Conservation (phyloP, 2,329 filamentous ascomycete genomes). For the Aspergillus pseudoterreus region DNA sequence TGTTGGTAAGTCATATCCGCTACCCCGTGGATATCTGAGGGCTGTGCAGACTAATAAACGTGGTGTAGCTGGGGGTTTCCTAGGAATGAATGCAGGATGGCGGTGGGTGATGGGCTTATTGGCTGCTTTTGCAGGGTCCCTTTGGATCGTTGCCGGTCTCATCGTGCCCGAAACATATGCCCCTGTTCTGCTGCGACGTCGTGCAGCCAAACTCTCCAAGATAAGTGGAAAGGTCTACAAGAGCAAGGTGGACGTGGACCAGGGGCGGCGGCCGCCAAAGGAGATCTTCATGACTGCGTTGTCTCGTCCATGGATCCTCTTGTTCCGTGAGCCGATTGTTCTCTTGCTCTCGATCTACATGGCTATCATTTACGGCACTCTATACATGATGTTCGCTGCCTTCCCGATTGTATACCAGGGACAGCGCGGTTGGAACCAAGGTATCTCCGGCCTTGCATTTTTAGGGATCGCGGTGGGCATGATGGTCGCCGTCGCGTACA, state of each 20-base stretch:
- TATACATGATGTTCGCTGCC: slow-evolving; percentile 48
- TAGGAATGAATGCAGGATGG: slow-evolving; percentile 60
- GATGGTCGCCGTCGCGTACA: slow-evolving; percentile 32
- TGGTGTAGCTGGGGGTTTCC: slow-evolving; percentile 56
- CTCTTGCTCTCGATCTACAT: slow-evolving; percentile 43
- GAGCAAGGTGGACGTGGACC: slow-evolving; percentile 21
- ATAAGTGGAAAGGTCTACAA: slow-evolving; percentile 44
- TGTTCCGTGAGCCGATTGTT: slow-evolving; percentile 47
- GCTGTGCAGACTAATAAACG: neutral
- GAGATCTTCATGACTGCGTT: slow-evolving; percentile 42
- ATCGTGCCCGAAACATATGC: slow-evolving; percentile 34
- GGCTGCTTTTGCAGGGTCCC: slow-evolving; percentile 57
- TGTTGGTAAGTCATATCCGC: slow-evolving; percentile 35
- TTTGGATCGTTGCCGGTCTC: slow-evolving; percentile 40
- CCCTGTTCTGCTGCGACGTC: slow-evolving; percentile 46
- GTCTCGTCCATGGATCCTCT: slow-evolving; percentile 41
- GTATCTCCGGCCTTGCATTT: slow-evolving; percentile 43
- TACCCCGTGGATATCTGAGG: neutral
- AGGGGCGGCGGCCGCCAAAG: slow-evolving; percentile 8
- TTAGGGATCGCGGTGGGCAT: slow-evolving; percentile 40
- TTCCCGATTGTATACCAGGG: slow-evolving; percentile 46
- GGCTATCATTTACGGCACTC: slow-evolving; percentile 45
- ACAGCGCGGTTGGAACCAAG: slow-evolving; percentile 40
- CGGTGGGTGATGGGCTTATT: slow-evolving; percentile 62
- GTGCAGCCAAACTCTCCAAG: slow-evolving; percentile 44